Conservation (phyloP, 352 stramenopile species). For the Pythium aphanidermatum region DNA sequence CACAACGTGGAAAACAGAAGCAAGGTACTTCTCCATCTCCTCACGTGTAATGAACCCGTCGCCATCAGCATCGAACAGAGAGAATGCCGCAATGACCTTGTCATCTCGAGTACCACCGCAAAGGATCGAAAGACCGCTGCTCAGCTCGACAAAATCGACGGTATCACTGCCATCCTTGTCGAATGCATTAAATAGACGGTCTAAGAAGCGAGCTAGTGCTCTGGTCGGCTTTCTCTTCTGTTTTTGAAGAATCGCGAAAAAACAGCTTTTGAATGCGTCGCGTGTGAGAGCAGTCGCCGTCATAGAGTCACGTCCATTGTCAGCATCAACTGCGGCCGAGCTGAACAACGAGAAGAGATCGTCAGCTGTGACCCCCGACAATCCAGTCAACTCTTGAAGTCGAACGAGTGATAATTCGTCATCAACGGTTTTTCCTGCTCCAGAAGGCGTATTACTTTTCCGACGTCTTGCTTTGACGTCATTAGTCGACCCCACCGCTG, state of each 20-base stretch:
- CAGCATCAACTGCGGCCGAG: constrained; percentile 15
- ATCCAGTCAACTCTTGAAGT: constrained; percentile 48
- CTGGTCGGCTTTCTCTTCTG: constrained; percentile 44
- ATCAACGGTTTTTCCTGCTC: background rate
- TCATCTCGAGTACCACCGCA: constrained; percentile 66
- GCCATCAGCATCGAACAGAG: constrained; percentile 73
- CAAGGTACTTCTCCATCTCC: constrained; percentile 80
- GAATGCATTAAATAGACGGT: constrained; percentile 74
- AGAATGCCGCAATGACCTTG: constrained; percentile 76
- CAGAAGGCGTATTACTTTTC: background rate
- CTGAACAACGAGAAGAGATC: constrained; percentile 63
- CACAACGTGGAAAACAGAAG: constrained; percentile 15
- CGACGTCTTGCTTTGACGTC: background rate
- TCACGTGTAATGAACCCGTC: constrained; percentile 79
- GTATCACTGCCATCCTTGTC: constrained; percentile 58
- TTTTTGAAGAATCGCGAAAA: constrained; percentile 54
- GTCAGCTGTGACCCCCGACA: constrained; percentile 39
- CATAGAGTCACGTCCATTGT: background rate
- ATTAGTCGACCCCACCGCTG: constrained; percentile 12
- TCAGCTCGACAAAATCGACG: constrained; percentile 77
- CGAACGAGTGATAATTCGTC: constrained; percentile 21
- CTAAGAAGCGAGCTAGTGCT: constrained; percentile 52
- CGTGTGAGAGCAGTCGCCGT: constrained; percentile 32
- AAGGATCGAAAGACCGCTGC: constrained; percentile 69
- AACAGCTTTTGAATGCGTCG: constrained; percentile 65